Conservation (phyloP, 73 alveolate species). For the Urostyla sp. region DNA sequence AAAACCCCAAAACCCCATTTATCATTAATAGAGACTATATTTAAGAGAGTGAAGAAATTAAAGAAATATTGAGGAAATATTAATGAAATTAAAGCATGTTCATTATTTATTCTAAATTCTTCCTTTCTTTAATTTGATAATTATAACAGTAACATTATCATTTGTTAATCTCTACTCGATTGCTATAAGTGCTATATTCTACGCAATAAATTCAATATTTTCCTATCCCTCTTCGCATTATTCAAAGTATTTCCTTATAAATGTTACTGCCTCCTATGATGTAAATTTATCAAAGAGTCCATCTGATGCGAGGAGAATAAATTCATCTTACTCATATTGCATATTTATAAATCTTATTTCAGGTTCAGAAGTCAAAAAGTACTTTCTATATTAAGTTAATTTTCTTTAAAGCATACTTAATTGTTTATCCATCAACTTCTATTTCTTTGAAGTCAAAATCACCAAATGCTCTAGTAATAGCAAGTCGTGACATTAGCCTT, state of each 20-base stretch:
- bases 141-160: constrained; percentile 60
- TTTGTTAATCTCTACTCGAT: constrained; percentile 53
- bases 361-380: constrained; percentile 70
- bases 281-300: constrained; percentile 68
- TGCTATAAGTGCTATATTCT: constrained; percentile 46
- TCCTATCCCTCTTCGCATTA: too few species aligned
- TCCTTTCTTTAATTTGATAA: constrained; percentile 47
- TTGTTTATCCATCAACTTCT: neutral
- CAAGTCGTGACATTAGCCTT: constrained; percentile 67
- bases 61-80: too few species aligned
- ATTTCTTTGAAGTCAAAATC: constrained; percentile 76
- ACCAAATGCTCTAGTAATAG: constrained; percentile 86
- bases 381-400: constrained; percentile 32
- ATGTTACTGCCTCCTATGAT: constrained; percentile 60
- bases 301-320: constrained; percentile 73
- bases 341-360: constrained; percentile 74
- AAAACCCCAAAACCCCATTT: too few species aligned
- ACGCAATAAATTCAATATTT: constrained; percentile 25
- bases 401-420: too few species aligned
- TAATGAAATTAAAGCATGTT: too few species aligned
- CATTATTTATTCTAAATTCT: too few species aligned
- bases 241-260: constrained; percentile 19
- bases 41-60: too few species aligned
- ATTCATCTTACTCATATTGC: constrained; percentile 74
- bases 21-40: too few species aligned